Percentiles rank a stretch among this genome's conserved stretches.
phyloP scores from a whole-genome alignment of 768 basidiomycete genomes.

The Dictyophora rubrovolvata region DNA sequence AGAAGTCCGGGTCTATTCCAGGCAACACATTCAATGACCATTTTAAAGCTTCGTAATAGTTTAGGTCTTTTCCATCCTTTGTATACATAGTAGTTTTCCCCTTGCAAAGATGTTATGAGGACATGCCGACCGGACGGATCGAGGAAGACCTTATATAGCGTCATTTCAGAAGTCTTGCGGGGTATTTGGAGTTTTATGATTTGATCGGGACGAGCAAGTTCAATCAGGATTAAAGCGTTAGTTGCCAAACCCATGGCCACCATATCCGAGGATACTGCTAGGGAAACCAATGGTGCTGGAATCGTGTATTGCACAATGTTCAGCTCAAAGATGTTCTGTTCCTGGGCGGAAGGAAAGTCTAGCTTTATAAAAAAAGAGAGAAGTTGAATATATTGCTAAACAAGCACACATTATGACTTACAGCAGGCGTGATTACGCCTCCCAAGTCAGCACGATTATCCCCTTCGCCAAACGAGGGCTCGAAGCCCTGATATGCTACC shows the following conservation, averaged over 20 bases:
- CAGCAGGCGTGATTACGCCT: slow-evolving; percentile 19
- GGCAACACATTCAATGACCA: slow-evolving; percentile 82
- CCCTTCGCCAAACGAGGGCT: slow-evolving; percentile 49
- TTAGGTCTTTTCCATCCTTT: slow-evolving; percentile 73
- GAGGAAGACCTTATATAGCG: slow-evolving; percentile 75
- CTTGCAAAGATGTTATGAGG: slow-evolving; percentile 72
- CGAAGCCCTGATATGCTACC: slow-evolving; percentile 83
- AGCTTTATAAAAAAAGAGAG: slow-evolving; percentile 15
- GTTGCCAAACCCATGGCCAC: slow-evolving; percentile 75
- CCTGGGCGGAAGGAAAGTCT: slow-evolving; percentile 24
- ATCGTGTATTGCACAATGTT: slow-evolving; percentile 82
- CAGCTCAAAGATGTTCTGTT: slow-evolving; percentile 58
- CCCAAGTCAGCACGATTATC: slow-evolving; percentile 37
- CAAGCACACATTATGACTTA: slow-evolving; percentile 13
- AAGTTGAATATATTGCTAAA: not conserved
- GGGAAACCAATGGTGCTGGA: slow-evolving; percentile 71
- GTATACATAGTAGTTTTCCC: slow-evolving; percentile 91
- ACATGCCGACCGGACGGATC: slow-evolving; percentile 92
- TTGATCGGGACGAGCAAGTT: slow-evolving; percentile 79
- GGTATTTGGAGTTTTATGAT: slow-evolving; percentile 67
- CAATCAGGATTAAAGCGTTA: slow-evolving; percentile 77
- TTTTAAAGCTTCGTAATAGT: slow-evolving; percentile 69
- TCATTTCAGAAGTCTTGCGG: slow-evolving; percentile 64
- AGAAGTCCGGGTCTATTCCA: slow-evolving; percentile 74
- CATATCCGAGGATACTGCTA: slow-evolving; percentile 79